Base-by-base conservation (phyloP, 192 early-diverging fungal genomes). In the Coemansia sp. region DNA sequence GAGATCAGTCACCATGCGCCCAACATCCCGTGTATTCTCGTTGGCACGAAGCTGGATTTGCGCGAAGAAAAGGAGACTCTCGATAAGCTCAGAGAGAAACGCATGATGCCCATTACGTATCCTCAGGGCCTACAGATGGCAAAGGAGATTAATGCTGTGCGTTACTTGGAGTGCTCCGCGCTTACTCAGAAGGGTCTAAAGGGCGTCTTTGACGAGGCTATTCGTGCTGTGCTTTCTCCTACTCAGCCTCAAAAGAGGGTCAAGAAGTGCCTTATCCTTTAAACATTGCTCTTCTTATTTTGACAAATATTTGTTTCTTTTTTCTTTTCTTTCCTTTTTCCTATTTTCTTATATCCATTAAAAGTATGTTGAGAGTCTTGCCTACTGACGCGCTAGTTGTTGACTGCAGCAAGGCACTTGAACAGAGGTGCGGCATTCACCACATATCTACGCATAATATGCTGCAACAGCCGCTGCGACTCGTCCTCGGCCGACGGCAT, bases 161-260 rank as follows among this genome's bases (percentile, higher is more conserved):
- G 92, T 63, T 99, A 99, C 76, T 85, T 97, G 35, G 97, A 99
- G 84, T 99, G 97, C 77, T 98, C 96, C 20, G 95, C 97, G 40
- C 86, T 99, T 66, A 97, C 97, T 57, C 96, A 97, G 84, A 95
- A 96, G 82, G 96, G 96, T 29, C 75, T 99, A 64, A 98, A 99
- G 88, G 96, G 92, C 71, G 96, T 99, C 17, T 99, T 99, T 89
- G 97, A 99, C 75, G 95, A 97, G 66, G 97, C 97, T 20, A 99
- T 97, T 71, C 89, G 96, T 51, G 95, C 96, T 6, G 97, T 96
- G 17, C 86, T 99, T 57, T 79, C 79, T 64, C 94, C 94, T 14
- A 77, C 91, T 7, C 82, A 85, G 59, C 86, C 85, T 17, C 79
- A 66, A 57, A 91, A 86, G 80, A 85, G 85, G 70, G 77, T 67